These are phyloP conservation scores for Nemania diffusa DNA, from an alignment of 2,329 filamentous ascomycete genomes.

Conservation along the genomic window DNA sequence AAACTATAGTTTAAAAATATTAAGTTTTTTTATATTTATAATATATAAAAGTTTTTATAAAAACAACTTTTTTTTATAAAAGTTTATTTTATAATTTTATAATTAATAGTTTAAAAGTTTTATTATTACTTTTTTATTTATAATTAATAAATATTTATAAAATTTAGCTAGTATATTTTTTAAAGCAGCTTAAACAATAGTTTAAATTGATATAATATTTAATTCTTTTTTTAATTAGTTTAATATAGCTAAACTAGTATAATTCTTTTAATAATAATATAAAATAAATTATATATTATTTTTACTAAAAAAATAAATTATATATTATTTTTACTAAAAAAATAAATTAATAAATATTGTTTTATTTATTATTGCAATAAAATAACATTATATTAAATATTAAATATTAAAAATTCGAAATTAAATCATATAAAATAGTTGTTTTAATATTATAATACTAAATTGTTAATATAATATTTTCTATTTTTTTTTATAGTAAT, in stretches of 20 bases:
- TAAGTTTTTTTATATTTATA: not conserved
- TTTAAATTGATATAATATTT: too few relatives aligned
- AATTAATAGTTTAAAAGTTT: not conserved
- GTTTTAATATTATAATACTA: too few relatives aligned
- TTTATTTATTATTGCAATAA: not conserved
- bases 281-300: not conserved
- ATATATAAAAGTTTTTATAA: not conserved
- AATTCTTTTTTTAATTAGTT: not conserved
- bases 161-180: too few relatives aligned
- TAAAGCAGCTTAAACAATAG: too few relatives aligned
- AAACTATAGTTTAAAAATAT: not conserved
- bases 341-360: not conserved
- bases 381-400: constrained; percentile 5
- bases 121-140: too few relatives aligned
- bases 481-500: not conserved
- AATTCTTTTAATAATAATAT: not conserved
- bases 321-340: too few relatives aligned
- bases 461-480: constrained; percentile 1
- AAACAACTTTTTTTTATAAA: not conserved
- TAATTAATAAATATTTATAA: too few relatives aligned
- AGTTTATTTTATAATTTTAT: constrained; percentile 1
- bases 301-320: too few relatives aligned
- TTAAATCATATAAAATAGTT: not conserved
- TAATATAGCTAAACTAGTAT: not conserved
- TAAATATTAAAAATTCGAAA: not conserved